phyloP scores from a whole-genome alignment of 805 yeast genomes.

The Starmerella bombicola region DNA sequence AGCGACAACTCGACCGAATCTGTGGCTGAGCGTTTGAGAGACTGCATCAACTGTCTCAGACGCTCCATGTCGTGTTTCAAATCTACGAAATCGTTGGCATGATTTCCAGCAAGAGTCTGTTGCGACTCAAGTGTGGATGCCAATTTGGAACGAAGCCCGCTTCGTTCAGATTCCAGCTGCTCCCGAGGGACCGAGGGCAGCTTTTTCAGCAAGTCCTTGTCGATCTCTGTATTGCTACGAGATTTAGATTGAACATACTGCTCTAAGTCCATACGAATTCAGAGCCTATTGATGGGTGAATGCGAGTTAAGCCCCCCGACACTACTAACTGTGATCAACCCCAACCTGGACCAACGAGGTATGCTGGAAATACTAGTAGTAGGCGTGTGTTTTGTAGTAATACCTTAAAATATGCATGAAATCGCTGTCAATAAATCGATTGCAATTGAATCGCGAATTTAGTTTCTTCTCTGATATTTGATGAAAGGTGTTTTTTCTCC shows the following conservation, averaged over 20 bases:
- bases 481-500: background rate
- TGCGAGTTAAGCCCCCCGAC: too few relatives aligned
- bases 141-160: slow-evolving; percentile 7
- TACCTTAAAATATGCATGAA: too few relatives aligned
- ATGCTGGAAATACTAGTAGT: too few relatives aligned
- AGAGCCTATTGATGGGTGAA: too few relatives aligned
- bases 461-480: slow-evolving; percentile 1
- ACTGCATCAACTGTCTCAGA: slow-evolving; percentile 5
- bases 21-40: slow-evolving; percentile 7
- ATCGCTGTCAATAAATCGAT: background rate
- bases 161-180: slow-evolving; percentile 15
- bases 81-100: slow-evolving; percentile 13
- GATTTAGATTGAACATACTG: background rate
- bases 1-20: slow-evolving; percentile 16
- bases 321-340: too few relatives aligned
- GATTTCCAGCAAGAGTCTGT: slow-evolving; percentile 11
- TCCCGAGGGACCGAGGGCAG: slow-evolving; percentile 18
- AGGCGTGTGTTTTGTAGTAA: too few relatives aligned
- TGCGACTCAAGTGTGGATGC: slow-evolving; percentile 4
- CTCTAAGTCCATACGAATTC: background rate
- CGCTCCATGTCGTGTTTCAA: slow-evolving; percentile 14
- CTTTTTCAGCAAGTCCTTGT: slow-evolving; percentile 15
- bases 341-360: too few relatives aligned
- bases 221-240: background rate
- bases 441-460: background rate